Base-by-base conservation (phyloP, 2,329 filamentous ascomycete genomes). In the Paecilomyces sp. region DNA sequence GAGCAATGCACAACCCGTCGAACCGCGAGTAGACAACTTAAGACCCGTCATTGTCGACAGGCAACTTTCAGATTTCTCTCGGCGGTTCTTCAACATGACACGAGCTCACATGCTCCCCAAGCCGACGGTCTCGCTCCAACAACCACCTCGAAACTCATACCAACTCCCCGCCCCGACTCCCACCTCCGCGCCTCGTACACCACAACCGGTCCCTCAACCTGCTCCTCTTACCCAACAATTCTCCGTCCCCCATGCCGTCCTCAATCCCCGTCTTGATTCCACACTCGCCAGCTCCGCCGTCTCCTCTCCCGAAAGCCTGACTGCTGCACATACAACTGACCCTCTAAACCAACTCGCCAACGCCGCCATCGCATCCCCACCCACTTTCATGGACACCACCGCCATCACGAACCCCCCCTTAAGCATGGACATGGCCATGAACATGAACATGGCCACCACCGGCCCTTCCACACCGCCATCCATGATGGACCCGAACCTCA, bases 401-500 rank as follows among this genome's bases (percentile, higher is more conserved):
- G 15, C 36, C 36, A 18, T 47, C 15, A 18, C 36, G 15, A 47
- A 47, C 15, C 47, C 33, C 8, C 22, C 24, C 34, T 15, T 34
- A n/a, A 36, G 24, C 15, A 58, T 30, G 33, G 36, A 30, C 56
- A 22, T 30, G 33, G 36, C 12, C 56, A 22, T 34, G 31, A 24
- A 41, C 15, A 58, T 30, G 33, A 54, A 30, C 56, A 22, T 28
- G 15, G 33, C 8, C 25, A 53, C 22, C 50, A 58, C 18, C 50
- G 52, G 51, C 57, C 28, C 66, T 25, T 69, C 71, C 28, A 75
- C 73, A 12, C 73, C 71, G 0, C 70, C 72, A 1, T 74, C 71
- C 1, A 71, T 75, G 69, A 65, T 75, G 8, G 75, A 75, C 22
- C 71, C 74, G 8, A 77, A 77, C 54, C 57, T 77, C 22, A 74